These are phyloP conservation scores for Colletotrichum theobromicola DNA, from an alignment of 2,329 filamentous ascomycete species.

Conservation along the genomic window DNA sequence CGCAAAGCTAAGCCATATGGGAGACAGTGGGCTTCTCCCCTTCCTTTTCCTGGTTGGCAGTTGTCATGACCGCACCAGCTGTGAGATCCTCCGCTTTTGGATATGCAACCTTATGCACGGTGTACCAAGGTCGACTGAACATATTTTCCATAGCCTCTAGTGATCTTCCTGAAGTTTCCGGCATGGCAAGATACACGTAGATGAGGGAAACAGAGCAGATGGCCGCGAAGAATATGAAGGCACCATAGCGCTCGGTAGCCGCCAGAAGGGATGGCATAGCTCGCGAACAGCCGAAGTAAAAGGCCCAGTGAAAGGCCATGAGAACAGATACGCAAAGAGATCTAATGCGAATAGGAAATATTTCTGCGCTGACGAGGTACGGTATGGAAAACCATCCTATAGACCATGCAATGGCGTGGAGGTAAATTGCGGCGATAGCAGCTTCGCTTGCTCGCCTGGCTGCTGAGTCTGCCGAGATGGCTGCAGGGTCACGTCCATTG, in stretches of 20 bases:
- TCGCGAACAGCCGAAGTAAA: conserved; percentile 37
- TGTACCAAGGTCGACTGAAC: conserved; percentile 34
- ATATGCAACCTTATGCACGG: conserved; percentile 31
- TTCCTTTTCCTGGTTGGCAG: neutral
- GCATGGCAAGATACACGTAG: conserved; percentile 38
- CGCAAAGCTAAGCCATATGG: neutral
- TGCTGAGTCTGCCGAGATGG: conserved; percentile 21
- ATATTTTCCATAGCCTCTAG: conserved; percentile 34
- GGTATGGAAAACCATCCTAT: conserved; percentile 53
- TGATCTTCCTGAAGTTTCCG: conserved; percentile 33
- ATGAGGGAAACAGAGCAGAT: conserved; percentile 7
- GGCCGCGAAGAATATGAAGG: conserved; percentile 16
- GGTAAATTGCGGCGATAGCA: conserved; percentile 47
- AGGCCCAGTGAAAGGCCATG: conserved; percentile 48
- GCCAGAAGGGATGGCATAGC: conserved; percentile 38
- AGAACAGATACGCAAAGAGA: conserved; percentile 43
- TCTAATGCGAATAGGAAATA: conserved; percentile 47
- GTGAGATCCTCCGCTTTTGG: conserved; percentile 28
- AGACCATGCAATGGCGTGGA: conserved; percentile 48
- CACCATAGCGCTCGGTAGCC: conserved; percentile 30
- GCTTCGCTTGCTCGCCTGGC: conserved; percentile 37
- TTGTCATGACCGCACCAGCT: neutral
- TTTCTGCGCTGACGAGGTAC: conserved; percentile 49
- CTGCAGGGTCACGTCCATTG: conserved; percentile 24
- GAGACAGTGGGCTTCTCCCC: neutral